Percentiles rank a stretch among this genome's conserved stretches.
phyloP scores from a whole-genome alignment of 225 moss, liverwort and hornwort genomes.

The Bryoerythrophyllum caledonicum region DNA sequence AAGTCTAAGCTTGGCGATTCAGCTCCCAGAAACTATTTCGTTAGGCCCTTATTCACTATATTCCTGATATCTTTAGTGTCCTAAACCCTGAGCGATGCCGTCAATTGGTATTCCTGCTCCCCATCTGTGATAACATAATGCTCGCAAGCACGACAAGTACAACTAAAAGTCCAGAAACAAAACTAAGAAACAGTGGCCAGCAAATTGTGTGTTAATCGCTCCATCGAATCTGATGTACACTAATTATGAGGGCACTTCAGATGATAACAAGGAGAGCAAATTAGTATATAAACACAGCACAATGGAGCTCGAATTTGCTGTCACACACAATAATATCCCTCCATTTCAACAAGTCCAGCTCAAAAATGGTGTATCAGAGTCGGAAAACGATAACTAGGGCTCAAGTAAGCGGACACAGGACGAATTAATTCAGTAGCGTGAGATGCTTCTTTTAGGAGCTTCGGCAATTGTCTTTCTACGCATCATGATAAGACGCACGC shows the following conservation, averaged over 20 bases:
- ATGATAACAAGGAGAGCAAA: background rate
- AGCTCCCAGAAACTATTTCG: constrained; percentile 18
- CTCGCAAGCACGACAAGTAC: constrained; percentile 11
- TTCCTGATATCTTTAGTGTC: background rate
- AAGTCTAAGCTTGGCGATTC: background rate
- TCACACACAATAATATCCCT: background rate
- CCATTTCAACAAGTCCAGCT: constrained; percentile 17
- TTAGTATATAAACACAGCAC: constrained; percentile 14
- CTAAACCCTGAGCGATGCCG: constrained; percentile 6
- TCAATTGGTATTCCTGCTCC: background rate
- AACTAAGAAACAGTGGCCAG: background rate
- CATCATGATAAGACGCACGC: constrained; percentile 15
- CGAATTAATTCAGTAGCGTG: background rate
- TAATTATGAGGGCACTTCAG: too few species aligned
- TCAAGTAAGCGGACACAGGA: too few species aligned
- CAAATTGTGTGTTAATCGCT: background rate
- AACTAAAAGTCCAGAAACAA: background rate
- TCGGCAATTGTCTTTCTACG: background rate
- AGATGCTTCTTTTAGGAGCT: background rate
- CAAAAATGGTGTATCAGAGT: constrained; percentile 16
- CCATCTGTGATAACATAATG: background rate
- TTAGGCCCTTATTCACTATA: background rate
- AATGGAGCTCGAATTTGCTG: constrained; percentile 6
- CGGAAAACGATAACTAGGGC: background rate
- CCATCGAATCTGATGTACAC: constrained; percentile 12